A percentile compares a stretch with the other conserved stretches of the same genome.
Conservation (phyloP, 2,329 filamentous ascomycete species). For the Calcarisporium arbuscula region DNA sequence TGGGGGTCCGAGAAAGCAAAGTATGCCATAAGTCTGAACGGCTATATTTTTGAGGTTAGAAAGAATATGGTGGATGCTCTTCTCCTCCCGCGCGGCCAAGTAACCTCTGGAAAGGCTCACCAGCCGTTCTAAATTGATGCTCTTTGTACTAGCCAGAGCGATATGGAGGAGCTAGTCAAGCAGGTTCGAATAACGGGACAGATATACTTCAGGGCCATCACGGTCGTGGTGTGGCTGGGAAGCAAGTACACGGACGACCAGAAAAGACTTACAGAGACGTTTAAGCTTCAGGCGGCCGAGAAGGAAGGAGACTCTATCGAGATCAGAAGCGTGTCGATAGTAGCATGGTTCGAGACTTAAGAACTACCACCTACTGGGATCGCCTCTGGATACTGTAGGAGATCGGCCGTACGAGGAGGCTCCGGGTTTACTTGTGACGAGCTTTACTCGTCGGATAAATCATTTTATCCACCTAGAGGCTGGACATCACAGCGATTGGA, state of each 20-base stretch:
- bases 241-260: constrained; percentile 2
- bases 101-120: too few species aligned
- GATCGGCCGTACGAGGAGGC: constrained; percentile 10
- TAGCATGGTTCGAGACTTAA: too few species aligned
- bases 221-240: constrained; percentile 15
- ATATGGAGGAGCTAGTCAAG: constrained; percentile 10
- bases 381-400: constrained; percentile 14
- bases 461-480: constrained; percentile 8
- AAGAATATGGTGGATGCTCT: too few species aligned
- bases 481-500: constrained; percentile 2
- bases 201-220: constrained; percentile 12
- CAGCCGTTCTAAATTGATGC: constrained; percentile 18
- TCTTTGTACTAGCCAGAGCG: constrained; percentile 13
- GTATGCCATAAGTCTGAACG: too few species aligned
- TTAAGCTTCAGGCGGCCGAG: constrained; percentile 1
- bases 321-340: constrained; percentile 4
- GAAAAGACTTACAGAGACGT: too few species aligned
- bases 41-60: too few species aligned
- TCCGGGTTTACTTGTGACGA: constrained; percentile 8
- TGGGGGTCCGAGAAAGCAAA: too few species aligned
- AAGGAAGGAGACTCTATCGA: constrained; percentile 1
- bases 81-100: too few species aligned
- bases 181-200: constrained; percentile 16
- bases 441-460: constrained; percentile 6
- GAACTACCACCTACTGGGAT: constrained; percentile 10